These are phyloP conservation scores for Clavariopsis aquatica DNA, from an alignment of 495 filamentous ascomycete genomes.

Conservation along the genomic window DNA sequence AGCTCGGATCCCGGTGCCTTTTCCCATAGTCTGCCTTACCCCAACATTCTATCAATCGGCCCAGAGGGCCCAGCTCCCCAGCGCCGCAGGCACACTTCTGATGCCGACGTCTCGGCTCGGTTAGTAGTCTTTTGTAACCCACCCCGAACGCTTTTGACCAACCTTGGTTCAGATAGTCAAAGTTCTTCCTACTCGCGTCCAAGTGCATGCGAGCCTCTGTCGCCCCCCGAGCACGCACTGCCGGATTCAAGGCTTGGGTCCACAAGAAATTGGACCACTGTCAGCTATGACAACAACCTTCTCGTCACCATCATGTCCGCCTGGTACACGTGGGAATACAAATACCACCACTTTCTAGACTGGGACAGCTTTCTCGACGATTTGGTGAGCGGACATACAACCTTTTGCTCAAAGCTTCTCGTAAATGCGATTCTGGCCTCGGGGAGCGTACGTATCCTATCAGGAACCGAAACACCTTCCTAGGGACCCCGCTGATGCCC, in stretches of 20 bases:
- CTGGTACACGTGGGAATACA: constrained; percentile 25
- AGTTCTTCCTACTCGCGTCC: background rate
- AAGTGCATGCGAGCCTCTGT: background rate
- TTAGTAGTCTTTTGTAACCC: background rate
- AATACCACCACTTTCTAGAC: constrained; percentile 29
- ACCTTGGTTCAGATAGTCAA: constrained; percentile 24
- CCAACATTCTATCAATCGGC: constrained; percentile 3
- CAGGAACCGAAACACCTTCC: background rate
- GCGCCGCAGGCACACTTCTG: constrained; percentile 22
- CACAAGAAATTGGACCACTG: constrained; percentile 18
- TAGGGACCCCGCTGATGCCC: background rate
- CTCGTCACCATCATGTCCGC: constrained; percentile 8
- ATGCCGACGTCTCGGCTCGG: constrained; percentile 28
- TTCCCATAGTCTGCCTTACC: background rate
- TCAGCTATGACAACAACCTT: constrained; percentile 14
- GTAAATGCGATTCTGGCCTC: constrained; percentile 30
- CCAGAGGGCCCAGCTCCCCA: constrained; percentile 10
- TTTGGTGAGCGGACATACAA: constrained; percentile 1
- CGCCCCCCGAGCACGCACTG: background rate
- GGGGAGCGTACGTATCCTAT: constrained; percentile 21
- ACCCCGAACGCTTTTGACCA: constrained; percentile 8
- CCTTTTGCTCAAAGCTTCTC: constrained; percentile 28
- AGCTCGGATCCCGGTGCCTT: background rate
- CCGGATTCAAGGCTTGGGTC: constrained; percentile 10
- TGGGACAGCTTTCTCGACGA: constrained; percentile 31